Percentiles rank a stretch among this genome's conserved stretches.
phyloP scores from a whole-genome alignment of 2,329 filamentous ascomycete genomes.

The Clonostachys chloroleuca region DNA sequence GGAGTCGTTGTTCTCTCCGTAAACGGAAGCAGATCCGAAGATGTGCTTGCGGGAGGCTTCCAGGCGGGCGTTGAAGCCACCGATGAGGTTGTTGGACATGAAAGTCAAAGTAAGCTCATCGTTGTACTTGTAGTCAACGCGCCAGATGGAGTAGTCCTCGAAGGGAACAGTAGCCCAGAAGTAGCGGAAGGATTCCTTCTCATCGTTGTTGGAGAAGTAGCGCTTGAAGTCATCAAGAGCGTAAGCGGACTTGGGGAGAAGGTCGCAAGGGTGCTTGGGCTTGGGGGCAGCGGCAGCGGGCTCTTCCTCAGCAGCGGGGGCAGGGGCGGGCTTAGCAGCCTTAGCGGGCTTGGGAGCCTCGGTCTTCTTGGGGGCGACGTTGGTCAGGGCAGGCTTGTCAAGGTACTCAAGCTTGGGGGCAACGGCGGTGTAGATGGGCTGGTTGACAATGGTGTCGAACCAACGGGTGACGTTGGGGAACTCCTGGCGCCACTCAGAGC shows the following conservation, averaged over 20 bases:
- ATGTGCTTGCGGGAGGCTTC: slow-evolving; percentile 98
- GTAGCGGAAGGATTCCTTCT: slow-evolving; percentile 81
- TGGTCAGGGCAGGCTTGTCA: slow-evolving; percentile 73
- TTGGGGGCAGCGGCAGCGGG: slow-evolving; percentile 63
- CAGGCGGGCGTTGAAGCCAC: slow-evolving; percentile 95
- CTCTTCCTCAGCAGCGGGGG: slow-evolving; percentile 26
- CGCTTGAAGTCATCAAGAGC: slow-evolving; percentile 98
- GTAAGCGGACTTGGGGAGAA: slow-evolving; percentile 74
- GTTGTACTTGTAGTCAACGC: slow-evolving; percentile 97
- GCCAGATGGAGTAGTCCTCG: slow-evolving; percentile 94
- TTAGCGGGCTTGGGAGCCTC: slow-evolving; percentile 41
- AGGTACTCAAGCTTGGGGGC: slow-evolving; percentile 72
- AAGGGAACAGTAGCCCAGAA: slow-evolving; percentile 98
- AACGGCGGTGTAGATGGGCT: slow-evolving; percentile 83
- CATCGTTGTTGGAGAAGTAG: slow-evolving; percentile 95
- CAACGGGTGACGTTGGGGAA: slow-evolving; percentile 88
- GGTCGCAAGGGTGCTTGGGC: slow-evolving; percentile 93
- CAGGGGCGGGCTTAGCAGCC: slow-evolving; percentile 58
- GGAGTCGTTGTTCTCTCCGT: slow-evolving; percentile 82
- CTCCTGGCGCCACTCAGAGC: slow-evolving; percentile 78
- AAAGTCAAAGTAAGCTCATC: slow-evolving; percentile 95
- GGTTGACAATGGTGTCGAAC: slow-evolving; percentile 92
- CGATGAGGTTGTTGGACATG: slow-evolving; percentile 99
- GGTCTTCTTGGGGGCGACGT: slow-evolving; percentile 72
- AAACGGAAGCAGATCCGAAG: slow-evolving; percentile 88